Percentiles rank a stretch among this genome's conserved stretches.
phyloP scores from a whole-genome alignment of 2,329 filamentous ascomycete genomes.

The Dactylella cylindrospora region DNA sequence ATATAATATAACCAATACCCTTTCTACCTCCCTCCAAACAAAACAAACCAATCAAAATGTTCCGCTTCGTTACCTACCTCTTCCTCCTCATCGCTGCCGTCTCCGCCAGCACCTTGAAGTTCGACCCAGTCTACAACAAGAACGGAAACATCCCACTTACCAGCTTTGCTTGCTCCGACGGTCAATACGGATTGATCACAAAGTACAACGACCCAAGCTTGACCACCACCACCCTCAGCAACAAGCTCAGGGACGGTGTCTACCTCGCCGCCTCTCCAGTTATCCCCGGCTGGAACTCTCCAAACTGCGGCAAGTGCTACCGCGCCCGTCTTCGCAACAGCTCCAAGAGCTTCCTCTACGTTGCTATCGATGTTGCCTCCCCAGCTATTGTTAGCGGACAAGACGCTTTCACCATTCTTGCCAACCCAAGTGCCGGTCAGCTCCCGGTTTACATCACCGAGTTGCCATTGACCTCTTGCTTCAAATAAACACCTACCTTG shows the following conservation, averaged over 20 bases:
- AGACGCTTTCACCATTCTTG: slow-evolving; percentile 7
- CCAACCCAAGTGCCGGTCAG: background rate
- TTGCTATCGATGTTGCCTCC: slow-evolving; percentile 7
- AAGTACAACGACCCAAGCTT: slow-evolving; percentile 1
- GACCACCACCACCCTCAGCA: slow-evolving; percentile 1
- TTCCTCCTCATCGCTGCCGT: slow-evolving; percentile 13
- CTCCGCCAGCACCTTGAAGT: slow-evolving; percentile 19
- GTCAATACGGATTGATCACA: slow-evolving; percentile 20
- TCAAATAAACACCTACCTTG: slow-evolving; percentile 5
- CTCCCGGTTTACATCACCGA: slow-evolving; percentile 3
- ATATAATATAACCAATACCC: background rate
- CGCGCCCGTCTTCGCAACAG: slow-evolving; percentile 50
- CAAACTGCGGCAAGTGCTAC: slow-evolving; percentile 64
- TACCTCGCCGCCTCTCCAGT: slow-evolving; percentile 60
- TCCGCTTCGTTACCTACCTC: slow-evolving; percentile 11
- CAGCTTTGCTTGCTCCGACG: slow-evolving; percentile 30
- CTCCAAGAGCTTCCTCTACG: background rate
- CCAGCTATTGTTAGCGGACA: slow-evolving; percentile 6
- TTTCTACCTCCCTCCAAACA: slow-evolving; percentile 6
- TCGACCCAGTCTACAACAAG: slow-evolving; percentile 10
- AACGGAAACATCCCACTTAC: slow-evolving; percentile 3
- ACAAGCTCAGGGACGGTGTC: slow-evolving; percentile 20
- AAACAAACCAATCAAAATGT: slow-evolving; percentile 31
- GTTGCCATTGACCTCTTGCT: background rate
- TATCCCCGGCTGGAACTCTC: slow-evolving; percentile 60